Conservation (phyloP, 2,329 filamentous ascomycete species). For the Aspergillus alliaceus region DNA sequence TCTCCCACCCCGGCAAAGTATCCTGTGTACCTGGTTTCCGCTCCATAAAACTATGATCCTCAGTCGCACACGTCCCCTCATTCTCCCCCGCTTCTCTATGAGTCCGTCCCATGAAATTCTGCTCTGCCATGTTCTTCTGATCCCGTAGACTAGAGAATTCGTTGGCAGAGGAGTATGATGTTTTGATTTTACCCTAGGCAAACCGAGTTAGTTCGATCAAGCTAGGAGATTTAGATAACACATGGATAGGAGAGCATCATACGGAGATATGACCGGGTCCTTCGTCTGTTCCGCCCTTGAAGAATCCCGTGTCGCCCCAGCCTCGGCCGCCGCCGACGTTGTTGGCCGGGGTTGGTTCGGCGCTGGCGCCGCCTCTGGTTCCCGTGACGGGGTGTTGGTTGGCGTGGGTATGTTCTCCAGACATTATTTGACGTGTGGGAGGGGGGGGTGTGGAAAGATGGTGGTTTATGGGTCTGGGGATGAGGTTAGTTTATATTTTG, state of each 20-base stretch:
- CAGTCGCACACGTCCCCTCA: constrained; percentile 24
- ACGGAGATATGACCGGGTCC: constrained; percentile 28
- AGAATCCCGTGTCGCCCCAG: constrained; percentile 23
- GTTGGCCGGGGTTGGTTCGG: constrained; percentile 31
- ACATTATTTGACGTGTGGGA: constrained; percentile 2
- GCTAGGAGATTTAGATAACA: neutral
- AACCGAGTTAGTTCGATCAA: neutral
- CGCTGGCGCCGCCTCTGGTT: constrained; percentile 25
- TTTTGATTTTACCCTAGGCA: neutral
- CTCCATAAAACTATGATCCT: constrained; percentile 35
- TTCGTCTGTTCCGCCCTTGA: constrained; percentile 20
- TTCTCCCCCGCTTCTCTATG: constrained; percentile 8
- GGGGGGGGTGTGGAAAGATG: too few relatives aligned
- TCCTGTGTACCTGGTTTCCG: constrained; percentile 26
- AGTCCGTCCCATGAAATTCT: constrained; percentile 18
- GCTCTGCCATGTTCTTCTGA: constrained; percentile 27
- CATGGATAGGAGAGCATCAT: neutral
- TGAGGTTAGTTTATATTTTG: too few relatives aligned
- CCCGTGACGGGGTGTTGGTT: constrained; percentile 15
- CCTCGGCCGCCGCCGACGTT: constrained; percentile 22
- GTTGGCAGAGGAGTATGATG: constrained; percentile 17
- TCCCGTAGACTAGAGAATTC: constrained; percentile 27
- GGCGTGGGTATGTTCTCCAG: neutral
- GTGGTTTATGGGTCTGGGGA: neutral
- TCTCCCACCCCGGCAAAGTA: constrained; percentile 32